A percentile compares a stretch with the other conserved stretches of the same genome.
phyloP scores from a whole-genome alignment of 192 early-diverging fungal species.

The Kickxella alabastrina region DNA sequence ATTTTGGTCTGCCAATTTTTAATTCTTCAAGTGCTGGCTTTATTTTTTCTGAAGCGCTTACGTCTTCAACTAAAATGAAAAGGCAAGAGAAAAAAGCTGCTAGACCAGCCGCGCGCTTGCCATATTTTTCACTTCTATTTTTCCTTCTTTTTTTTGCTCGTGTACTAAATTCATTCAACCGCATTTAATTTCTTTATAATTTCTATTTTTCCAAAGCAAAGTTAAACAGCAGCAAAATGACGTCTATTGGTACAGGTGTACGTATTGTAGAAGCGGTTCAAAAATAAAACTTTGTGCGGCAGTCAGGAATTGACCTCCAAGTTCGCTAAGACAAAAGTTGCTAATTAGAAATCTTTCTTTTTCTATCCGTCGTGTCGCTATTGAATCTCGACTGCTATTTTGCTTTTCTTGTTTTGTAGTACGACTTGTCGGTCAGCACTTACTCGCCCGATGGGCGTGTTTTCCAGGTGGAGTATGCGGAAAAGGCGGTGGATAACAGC shows the following conservation, averaged over 20 bases:
- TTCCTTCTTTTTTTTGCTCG: conserved; percentile 3
- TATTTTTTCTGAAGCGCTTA: neutral
- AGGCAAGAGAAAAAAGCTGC: too few relatives aligned
- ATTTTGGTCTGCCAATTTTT: too few relatives aligned
- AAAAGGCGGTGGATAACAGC: conserved; percentile 97
- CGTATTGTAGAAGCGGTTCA: conserved; percentile 33
- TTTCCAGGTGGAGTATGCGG: conserved; percentile 99
- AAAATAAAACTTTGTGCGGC: conserved; percentile 9
- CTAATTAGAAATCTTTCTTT: too few relatives aligned
- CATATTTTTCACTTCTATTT: neutral
- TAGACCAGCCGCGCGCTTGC: too few relatives aligned
- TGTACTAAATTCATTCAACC: neutral
- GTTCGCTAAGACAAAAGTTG: too few relatives aligned
- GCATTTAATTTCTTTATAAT: neutral
- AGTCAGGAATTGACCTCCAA: too few relatives aligned
- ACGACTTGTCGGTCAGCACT: conserved; percentile 96
- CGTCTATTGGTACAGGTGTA: conserved; percentile 90
- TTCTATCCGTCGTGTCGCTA: too few relatives aligned
- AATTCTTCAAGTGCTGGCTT: neutral
- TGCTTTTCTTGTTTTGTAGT: conserved; percentile 53
- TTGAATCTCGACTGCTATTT: too few relatives aligned
- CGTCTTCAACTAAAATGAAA: too few relatives aligned
- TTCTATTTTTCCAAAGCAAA: neutral
- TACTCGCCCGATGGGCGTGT: conserved; percentile 99
- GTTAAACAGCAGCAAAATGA: conserved; percentile 54